Evolutionary conservation across 1,139 yeast genomes (phyloP), one percentile per base, ranked within the genome.

Genomic region (Citeromyces hawaiiensis): DNA sequence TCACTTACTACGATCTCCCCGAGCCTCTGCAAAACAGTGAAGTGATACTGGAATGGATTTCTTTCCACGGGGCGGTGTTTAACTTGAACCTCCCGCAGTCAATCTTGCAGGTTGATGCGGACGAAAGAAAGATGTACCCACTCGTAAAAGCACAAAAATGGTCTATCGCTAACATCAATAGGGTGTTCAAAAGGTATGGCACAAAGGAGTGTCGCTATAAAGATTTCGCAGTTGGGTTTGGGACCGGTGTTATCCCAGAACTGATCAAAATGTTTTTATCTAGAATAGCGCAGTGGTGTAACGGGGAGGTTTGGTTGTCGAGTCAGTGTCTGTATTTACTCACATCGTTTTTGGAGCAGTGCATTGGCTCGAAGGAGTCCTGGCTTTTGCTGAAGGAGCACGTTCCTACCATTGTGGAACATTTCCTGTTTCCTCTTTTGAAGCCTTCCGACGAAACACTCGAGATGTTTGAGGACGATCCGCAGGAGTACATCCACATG

Each of bases 121-220:
- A 66, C 17, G 72, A 67, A 18, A 63, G 79, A 45, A 64, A 46
- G 4, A 44, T 49, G 14, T 63, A 66, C 45, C 68, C 80, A 4
- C 76, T 83, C 82, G 72, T 69, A 30, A 88, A 86, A 57, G 73
- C 91, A 46, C 83, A 86, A 58, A 91, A 91, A 57, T 88, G 98
- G 96, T 75, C 94, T 1, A 77, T 78, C 51, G 87, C 86, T 30
- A 86, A 86, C 54, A 58, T 88, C 38, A 73, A 70, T 50, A 72
- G 94, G 47, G 57, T 87, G n/a, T 83, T 82, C 52, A 70, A 70
- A 42, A 68, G 94, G 48, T 87, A 83, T 54, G 87, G 83, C 2
- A 70, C 79, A 16, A 67, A 63, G 40, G 75, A 71, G 47, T 72
- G 66, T 47, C 59, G 63, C 13, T 78, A 79, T 49, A 61, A 59